A percentile compares a stretch with the other conserved stretches of the same genome.
phyloP scores from a whole-genome alignment of 2,329 filamentous ascomycete genomes.

The Claviceps fusiformis region DNA sequence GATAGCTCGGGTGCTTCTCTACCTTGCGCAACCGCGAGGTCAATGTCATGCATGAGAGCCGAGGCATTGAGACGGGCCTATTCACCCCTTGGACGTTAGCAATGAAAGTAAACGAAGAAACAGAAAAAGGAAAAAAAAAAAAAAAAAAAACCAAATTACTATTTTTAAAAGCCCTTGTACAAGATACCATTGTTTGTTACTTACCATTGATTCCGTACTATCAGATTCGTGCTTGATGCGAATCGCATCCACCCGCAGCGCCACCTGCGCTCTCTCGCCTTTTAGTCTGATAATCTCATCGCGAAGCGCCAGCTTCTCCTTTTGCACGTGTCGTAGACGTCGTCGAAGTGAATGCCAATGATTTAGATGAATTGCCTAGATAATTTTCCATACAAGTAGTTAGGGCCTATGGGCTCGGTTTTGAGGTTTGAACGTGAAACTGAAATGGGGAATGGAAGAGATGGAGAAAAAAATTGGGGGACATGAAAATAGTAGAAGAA shows the following conservation, averaged over 20 bases:
- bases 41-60: conserved; percentile 46
- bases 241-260: conserved; percentile 49
- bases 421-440: too few relatives aligned
- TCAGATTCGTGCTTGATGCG: conserved; percentile 44
- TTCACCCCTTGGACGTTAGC: background rate
- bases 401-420: background rate
- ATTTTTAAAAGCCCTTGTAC: too few relatives aligned
- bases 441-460: too few relatives aligned
- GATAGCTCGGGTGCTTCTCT: conserved; percentile 33
- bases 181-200: conserved; percentile 8
- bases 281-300: conserved; percentile 47
- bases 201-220: conserved; percentile 36
- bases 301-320: conserved; percentile 41
- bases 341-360: conserved; percentile 43
- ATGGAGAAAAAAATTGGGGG: background rate
- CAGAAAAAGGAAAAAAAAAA: too few relatives aligned
- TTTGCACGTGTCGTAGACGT: conserved; percentile 42
- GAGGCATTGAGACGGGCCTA: conserved; percentile 40
- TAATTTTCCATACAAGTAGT: background rate
- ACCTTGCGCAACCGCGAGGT: conserved; percentile 40
- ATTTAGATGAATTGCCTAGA: conserved; percentile 44
- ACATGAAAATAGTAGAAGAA: background rate
- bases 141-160: background rate
- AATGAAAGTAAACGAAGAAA: background rate
- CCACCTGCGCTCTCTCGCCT: conserved; percentile 47